Percentiles rank a stretch among this genome's conserved stretches.
Evolutionary conservation across 768 basidiomycete species (phyloP).

Genomic region (Trametes elegans): DNA sequence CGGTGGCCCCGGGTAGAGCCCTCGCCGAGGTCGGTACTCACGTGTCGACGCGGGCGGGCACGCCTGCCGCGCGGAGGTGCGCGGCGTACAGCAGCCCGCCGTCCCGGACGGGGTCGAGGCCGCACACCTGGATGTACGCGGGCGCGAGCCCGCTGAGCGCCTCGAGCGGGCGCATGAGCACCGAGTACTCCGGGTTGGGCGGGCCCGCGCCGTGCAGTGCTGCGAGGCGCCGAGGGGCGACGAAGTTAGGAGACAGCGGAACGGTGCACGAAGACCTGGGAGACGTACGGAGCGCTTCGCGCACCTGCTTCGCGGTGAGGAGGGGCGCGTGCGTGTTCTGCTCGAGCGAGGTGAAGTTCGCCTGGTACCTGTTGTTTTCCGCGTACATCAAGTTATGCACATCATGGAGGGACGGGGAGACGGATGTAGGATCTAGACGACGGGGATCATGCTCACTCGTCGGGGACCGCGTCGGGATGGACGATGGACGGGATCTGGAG

Average conservation of each 20-base stretch:
- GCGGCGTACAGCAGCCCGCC: constrained; percentile 28
- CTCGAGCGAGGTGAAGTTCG: background rate
- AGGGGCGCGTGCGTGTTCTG: constrained; percentile 6
- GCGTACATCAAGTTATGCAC: background rate
- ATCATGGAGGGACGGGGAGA: background rate
- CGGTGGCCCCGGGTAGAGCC: too few species aligned
- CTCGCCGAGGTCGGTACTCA: constrained; percentile 7
- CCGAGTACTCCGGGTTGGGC: constrained; percentile 15
- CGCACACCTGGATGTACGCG: constrained; percentile 26
- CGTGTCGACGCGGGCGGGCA: constrained; percentile 24
- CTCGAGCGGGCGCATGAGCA: constrained; percentile 14
- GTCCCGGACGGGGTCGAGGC: constrained; percentile 28
- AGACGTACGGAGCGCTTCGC: too few species aligned
- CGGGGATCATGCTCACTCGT: too few species aligned
- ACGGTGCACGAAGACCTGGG: too few species aligned
- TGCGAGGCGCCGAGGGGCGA: too few species aligned
- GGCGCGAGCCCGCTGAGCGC: constrained; percentile 22
- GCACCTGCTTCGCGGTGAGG: background rate
- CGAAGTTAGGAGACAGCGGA: background rate
- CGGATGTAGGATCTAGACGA: too few species aligned
- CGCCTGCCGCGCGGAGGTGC: constrained; percentile 22
- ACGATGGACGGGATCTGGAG: constrained; percentile 24
- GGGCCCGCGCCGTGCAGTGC: background rate
- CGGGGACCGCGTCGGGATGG: constrained; percentile 22
- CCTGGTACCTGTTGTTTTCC: background rate